Conservation (phyloP, 805 yeast species). For the Spathaspora sp. region DNA sequence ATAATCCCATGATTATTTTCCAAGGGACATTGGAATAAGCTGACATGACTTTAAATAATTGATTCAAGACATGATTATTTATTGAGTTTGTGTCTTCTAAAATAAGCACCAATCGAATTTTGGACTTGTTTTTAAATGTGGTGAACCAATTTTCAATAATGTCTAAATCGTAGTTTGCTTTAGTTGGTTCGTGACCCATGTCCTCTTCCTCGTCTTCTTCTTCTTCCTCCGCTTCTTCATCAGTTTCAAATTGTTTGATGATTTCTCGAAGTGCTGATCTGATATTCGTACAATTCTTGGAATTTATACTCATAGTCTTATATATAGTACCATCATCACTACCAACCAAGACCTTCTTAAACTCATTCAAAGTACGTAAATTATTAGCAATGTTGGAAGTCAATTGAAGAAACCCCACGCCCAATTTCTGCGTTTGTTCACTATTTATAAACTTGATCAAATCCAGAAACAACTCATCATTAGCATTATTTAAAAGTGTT, state of each 20-base stretch:
- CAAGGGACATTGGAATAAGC: conserved; percentile 25
- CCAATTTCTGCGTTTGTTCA: conserved; percentile 14
- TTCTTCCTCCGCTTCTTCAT: conserved; percentile 11
- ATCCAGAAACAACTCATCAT: conserved; percentile 25
- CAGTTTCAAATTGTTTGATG: conserved; percentile 25
- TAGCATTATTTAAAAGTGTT: conserved; percentile 27
- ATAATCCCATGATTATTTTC: conserved; percentile 33
- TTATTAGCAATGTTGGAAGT: conserved; percentile 41
- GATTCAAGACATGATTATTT: conserved; percentile 31
- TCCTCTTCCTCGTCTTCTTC: conserved; percentile 15
- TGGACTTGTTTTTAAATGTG: background rate
- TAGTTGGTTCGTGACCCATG: conserved; percentile 11
- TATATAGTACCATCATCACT: conserved; percentile 7
- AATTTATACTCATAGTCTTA: conserved; percentile 23
- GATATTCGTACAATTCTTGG: conserved; percentile 30
- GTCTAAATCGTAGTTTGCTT: conserved; percentile 34
- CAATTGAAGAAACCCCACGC: conserved; percentile 31
- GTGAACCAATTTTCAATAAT: conserved; percentile 29
- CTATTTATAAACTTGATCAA: conserved; percentile 20
- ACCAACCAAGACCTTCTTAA: conserved; percentile 15
- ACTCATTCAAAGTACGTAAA: conserved; percentile 33
- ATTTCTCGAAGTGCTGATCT: conserved; percentile 31
- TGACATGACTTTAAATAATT: conserved; percentile 27
- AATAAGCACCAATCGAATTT: conserved; percentile 14
- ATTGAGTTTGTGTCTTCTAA: conserved; percentile 38